Percentiles rank a stretch among this genome's conserved stretches.
Evolutionary conservation across 352 stramenopile species (phyloP).

Genomic region (Aphanomyces astaci): DNA sequence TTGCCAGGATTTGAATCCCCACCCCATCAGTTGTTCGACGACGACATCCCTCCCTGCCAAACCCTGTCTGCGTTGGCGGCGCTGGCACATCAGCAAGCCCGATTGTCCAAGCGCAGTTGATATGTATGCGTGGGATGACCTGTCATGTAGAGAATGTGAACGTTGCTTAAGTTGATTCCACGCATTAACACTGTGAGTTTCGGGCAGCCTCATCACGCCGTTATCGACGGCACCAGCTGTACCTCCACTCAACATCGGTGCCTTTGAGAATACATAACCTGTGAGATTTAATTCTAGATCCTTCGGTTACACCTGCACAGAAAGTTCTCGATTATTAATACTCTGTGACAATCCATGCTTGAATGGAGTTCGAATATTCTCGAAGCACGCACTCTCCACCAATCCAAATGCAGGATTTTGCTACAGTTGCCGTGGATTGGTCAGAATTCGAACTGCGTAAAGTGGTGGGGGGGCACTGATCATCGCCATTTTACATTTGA

Average conservation of each 20-base stretch:
- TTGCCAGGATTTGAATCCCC: not conserved
- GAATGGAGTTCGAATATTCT: conserved; percentile 4
- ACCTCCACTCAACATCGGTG: not conserved
- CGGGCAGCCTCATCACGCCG: no score
- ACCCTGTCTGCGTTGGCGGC: not conserved
- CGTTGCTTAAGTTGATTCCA: no score
- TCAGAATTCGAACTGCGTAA: conserved; percentile 7
- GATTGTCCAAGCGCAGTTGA: not conserved
- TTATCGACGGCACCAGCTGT: no score
- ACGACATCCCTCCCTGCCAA: not conserved
- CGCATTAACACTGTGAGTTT: no score
- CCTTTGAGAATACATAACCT: not conserved
- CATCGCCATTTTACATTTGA: conserved; percentile 21
- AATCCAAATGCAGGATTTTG: not conserved
- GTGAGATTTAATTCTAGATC: not conserved
- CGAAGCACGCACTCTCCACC: not conserved
- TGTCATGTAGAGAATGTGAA: no score
- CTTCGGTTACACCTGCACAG: no score
- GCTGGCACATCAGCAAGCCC: not conserved
- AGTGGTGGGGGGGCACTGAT: not conserved
- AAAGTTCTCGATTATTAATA: not conserved
- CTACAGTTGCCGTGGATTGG: not conserved
- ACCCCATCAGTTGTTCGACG: not conserved
- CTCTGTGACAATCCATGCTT: not conserved
- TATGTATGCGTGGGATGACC: no score